Conservation (phyloP, 176 grass and related monocot species). For the Cocos nucifera region DNA sequence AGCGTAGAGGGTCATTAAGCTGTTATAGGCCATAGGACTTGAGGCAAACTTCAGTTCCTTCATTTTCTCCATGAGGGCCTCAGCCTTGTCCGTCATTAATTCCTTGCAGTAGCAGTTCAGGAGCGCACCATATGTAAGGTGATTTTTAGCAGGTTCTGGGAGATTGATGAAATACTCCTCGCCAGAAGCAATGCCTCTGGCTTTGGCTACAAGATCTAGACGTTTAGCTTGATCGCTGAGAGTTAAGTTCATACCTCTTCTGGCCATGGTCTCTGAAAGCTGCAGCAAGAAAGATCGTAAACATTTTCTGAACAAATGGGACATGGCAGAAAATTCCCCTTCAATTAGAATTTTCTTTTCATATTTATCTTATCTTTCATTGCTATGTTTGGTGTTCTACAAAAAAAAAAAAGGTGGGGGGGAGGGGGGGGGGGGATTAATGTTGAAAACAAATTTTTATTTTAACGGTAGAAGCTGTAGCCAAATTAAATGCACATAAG, state of each 20-base stretch:
- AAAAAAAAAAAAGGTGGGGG: too few relatives aligned
- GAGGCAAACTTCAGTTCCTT: conserved; percentile 67
- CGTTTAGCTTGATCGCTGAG: conserved; percentile 73
- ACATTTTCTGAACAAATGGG: too few relatives aligned
- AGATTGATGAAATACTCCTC: conserved; percentile 94
- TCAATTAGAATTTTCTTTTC: too few relatives aligned
- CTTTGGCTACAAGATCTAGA: conserved; percentile 77
- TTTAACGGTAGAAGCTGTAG: too few relatives aligned
- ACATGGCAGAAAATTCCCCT: too few relatives aligned
- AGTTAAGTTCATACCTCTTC: conserved; percentile 86
- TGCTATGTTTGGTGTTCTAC: too few relatives aligned
- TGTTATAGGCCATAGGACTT: conserved; percentile 81
- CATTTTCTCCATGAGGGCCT: conserved; percentile 82
- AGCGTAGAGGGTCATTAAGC: conserved; percentile 78
- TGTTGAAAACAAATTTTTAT: too few relatives aligned
- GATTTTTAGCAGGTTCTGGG: conserved; percentile 73
- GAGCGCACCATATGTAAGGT: conserved; percentile 86
- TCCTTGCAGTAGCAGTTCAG: conserved; percentile 91
- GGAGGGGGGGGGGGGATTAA: too few relatives aligned
- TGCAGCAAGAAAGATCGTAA: conserved; percentile 11
- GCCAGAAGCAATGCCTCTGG: conserved; percentile 63
- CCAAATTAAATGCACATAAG: too few relatives aligned
- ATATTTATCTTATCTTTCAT: too few relatives aligned
- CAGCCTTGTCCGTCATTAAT: conserved; percentile 52
- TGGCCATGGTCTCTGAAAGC: conserved; percentile 73